phyloP scores from a whole-genome alignment of 805 yeast genomes.

The Yamadazyma olivae region DNA sequence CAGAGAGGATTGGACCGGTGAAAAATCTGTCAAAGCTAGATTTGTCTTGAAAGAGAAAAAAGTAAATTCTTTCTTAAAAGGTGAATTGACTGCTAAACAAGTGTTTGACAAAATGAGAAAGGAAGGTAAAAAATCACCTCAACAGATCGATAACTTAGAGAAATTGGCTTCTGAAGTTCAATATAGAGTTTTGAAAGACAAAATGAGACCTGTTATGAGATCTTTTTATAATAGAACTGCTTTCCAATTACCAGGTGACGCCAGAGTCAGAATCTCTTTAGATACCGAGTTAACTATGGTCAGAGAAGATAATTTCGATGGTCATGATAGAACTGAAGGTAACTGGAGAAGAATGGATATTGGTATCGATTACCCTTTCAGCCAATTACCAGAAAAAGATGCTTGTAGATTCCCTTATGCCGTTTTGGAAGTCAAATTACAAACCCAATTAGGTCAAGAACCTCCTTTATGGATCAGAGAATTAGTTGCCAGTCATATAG shows the following conservation, averaged over 20 bases:
- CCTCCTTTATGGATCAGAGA: conserved; percentile 98
- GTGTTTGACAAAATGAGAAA: conserved; percentile 90
- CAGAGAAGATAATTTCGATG: conserved; percentile 96
- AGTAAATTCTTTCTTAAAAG: conserved; percentile 79
- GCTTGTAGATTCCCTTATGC: conserved; percentile 96
- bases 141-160: conserved; percentile 90
- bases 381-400: conserved; percentile 79
- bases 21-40: conserved; percentile 97
- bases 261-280: conserved; percentile 95
- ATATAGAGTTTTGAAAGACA: conserved; percentile 79
- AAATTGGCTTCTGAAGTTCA: conserved; percentile 92
- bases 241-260: conserved; percentile 98
- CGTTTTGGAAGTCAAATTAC: conserved; percentile 93
- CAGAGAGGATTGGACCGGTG: conserved; percentile 99
- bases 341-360: conserved; percentile 99
- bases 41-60: conserved; percentile 89
- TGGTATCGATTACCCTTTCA: conserved; percentile 95
- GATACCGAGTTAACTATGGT: conserved; percentile 98
- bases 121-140: conserved; percentile 82
- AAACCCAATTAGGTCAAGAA: conserved; percentile 97
- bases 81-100: conserved; percentile 81
- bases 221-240: conserved; percentile 98
- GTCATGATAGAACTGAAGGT: conserved; percentile 79
- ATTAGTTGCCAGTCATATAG: conserved; percentile 85
- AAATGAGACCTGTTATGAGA: conserved; percentile 89